phyloP scores from a whole-genome alignment of 2,329 filamentous ascomycete species.

The Phaeosphaeria sp. region DNA sequence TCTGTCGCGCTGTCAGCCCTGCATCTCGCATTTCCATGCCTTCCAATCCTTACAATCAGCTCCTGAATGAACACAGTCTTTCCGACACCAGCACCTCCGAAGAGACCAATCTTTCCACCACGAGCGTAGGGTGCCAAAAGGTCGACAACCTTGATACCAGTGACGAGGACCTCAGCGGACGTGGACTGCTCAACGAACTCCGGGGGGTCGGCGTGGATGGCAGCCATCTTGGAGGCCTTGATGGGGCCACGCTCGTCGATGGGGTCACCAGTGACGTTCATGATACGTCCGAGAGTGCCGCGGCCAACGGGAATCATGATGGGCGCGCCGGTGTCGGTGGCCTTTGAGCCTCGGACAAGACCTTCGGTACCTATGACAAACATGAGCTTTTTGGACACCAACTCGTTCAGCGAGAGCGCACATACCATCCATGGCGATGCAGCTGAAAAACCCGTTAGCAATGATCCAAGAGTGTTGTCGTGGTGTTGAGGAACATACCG shows the following conservation, averaged over 20 bases:
- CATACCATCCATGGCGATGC: conserved; percentile 99
- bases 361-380: conserved; percentile 85
- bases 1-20: conserved; percentile 58
- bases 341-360: conserved; percentile 91
- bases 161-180: conserved; percentile 93
- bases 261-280: conserved; percentile 99
- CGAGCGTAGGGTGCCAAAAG: conserved; percentile 98
- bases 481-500: conserved; percentile 34
- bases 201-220: conserved; percentile 95
- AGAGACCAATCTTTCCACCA: conserved; percentile 99
- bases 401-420: background rate
- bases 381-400: conserved; percentile 23
- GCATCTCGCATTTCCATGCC: background rate
- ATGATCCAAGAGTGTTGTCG: background rate
- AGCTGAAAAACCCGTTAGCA: conserved; percentile 55
- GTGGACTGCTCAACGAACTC: conserved; percentile 96
- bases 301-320: conserved; percentile 96
- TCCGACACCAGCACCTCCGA: conserved; percentile 99
- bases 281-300: conserved; percentile 95
- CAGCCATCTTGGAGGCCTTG: conserved; percentile 84
- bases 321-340: conserved; percentile 86
- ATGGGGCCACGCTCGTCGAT: conserved; percentile 99
- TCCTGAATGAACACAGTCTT: conserved; percentile 99
- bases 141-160: conserved; percentile 99
- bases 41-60: conserved; percentile 75